These are phyloP conservation scores for Euphorbia schlechtendalii DNA, from an alignment of 441 rosid species.

Conservation along the genomic window DNA sequence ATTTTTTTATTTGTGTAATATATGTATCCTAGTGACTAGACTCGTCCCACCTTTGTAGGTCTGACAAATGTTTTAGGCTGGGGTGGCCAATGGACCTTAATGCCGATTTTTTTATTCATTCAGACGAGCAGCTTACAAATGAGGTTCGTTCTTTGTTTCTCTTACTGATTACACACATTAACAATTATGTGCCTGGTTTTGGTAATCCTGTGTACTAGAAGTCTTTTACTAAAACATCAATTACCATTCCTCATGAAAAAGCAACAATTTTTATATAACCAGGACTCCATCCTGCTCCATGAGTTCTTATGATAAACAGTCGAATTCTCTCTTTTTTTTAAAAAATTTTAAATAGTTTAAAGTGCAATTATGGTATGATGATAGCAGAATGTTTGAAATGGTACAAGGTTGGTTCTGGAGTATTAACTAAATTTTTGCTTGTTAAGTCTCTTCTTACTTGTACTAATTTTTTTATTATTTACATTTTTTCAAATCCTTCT, in stretches of 20 bases:
- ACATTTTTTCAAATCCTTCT: constrained; percentile 1
- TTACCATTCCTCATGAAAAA: background rate
- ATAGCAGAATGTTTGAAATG: background rate
- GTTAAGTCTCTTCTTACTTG: background rate
- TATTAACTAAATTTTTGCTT: background rate
- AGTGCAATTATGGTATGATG: background rate
- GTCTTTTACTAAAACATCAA: background rate
- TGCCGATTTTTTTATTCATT: constrained; percentile 69
- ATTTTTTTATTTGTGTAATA: constrained; percentile 6
- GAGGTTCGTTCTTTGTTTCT: constrained; percentile 33
- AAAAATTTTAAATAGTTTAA: background rate
- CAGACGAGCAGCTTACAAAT: constrained; percentile 36
- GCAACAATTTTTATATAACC: background rate
- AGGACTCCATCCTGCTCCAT: background rate
- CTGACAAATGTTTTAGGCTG: constrained; percentile 59
- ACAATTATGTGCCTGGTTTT: background rate
- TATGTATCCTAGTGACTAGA: constrained; percentile 12
- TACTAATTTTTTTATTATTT: background rate
- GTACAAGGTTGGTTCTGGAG: background rate
- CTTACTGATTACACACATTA: background rate
- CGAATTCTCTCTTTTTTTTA: background rate
- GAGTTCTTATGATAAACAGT: background rate
- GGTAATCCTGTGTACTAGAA: background rate
- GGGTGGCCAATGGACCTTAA: constrained; percentile 66
- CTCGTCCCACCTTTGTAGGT: constrained; percentile 42